Percentiles rank a stretch among this genome's conserved stretches.
These are phyloP conservation scores for Fagus crenata DNA, from an alignment of 306 rosid genomes.

Conservation along the genomic window DNA sequence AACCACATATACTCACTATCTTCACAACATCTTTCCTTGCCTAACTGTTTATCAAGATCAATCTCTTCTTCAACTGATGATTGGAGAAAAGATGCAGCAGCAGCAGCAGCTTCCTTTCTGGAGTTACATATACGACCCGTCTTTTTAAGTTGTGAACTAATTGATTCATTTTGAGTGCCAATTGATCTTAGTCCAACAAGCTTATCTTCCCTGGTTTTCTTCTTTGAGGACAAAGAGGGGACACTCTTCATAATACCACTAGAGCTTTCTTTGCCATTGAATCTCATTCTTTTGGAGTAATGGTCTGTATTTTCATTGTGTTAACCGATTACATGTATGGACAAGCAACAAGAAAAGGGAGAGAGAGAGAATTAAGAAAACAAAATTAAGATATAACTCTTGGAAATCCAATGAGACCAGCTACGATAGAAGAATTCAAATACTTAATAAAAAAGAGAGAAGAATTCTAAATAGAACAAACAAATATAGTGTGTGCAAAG, in stretches of 20 bases:
- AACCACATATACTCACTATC: neutral
- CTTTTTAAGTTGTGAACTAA: conserved; percentile 18
- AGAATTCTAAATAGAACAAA: neutral
- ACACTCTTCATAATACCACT: neutral
- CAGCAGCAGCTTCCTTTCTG: conserved; percentile 15
- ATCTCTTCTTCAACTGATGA: conserved; percentile 2
- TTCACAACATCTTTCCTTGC: neutral
- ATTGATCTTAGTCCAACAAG: conserved; percentile 14
- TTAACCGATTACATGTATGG: neutral
- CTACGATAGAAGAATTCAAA: neutral
- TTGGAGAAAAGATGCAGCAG: conserved; percentile 9
- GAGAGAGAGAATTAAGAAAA: neutral
- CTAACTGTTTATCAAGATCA: conserved; percentile 15
- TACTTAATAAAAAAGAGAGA: neutral
- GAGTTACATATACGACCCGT: conserved; percentile 18
- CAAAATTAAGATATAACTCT: neutral
- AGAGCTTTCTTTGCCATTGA: neutral
- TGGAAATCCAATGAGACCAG: neutral
- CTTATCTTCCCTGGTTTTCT: conserved; percentile 19
- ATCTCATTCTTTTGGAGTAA: neutral
- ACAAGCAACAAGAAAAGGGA: neutral
- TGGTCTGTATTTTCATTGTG: neutral
- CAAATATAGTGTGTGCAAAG: neutral
- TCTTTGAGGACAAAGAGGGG: conserved; percentile 14
- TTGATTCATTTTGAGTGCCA: neutral